Base-by-base conservation (phyloP, 257 asterid genomes). In the Lithospermum erythrorhizon region DNA sequence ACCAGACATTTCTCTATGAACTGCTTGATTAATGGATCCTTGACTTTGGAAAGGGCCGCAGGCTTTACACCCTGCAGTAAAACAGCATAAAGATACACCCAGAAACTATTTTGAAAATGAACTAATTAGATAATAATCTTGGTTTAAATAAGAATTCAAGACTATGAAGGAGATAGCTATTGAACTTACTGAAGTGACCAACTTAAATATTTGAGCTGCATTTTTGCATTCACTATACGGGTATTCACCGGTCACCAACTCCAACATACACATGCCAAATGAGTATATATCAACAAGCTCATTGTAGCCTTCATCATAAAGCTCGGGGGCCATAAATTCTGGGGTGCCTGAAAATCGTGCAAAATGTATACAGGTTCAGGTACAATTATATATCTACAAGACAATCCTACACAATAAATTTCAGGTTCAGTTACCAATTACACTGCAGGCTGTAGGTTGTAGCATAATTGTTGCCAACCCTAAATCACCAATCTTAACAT, bases 201-300 rank as follows among this genome's bases (percentile, higher is more conserved):
- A 75, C 81, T 63, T 76, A 66, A 55, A 74, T 9, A 82, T 72
- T 61, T 79, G 85, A 0, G 68, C 71, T 2, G 62, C 70, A 35
- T 67, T 72, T 5, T 59, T 66, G 64, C 81, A 82, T 67, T 79
- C 80, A 2, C 59, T 63, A 30, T 72, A 82, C 2, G 81, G 83
- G 54, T 37, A 73, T 15, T 82, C 80, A 16, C 55, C 61, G 9
- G 82, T 76, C 17, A 61, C 67, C 69, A 82, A 9, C 59, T 77
- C 88, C 62, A 82, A 49, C 65, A 82, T 61, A 61, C 83, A 82
- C 85, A 82, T 65, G 3, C 88, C 88, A 16, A 79, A 79, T 3
- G 88, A 65, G 63, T 75, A 82, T 3, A 76, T 19, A 30, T 75
- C 85, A 3, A 74, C 88, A n/a, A 68, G 65, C 47, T 82, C 81